Evolutionary conservation across 2,329 filamentous ascomycete species (phyloP), one percentile per base, ranked within the genome.

Genomic region (Raffaelea arxii): DNA sequence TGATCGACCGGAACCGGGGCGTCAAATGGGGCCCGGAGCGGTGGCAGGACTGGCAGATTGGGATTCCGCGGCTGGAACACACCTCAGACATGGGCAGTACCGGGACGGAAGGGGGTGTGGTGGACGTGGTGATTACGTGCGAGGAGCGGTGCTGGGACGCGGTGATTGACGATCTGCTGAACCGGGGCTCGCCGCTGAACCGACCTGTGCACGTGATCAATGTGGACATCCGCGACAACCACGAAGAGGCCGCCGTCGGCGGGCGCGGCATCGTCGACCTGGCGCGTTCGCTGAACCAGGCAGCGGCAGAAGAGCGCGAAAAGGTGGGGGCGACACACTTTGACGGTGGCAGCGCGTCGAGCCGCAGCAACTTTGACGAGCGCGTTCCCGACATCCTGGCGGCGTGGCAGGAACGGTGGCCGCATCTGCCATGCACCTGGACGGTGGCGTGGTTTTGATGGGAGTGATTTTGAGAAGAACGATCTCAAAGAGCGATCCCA

Each of bases 101-200:
- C 18, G 92, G 92, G 16, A 85, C 86, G 7, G 92, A 98, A 63
- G 85, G 83, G 7, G 92, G 92, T 6, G 74, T 94, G 4, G 90
- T 95, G 1, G 92, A 98, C 61, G 72, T 97, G 6, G 90, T 98
- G 49, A 90, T 98, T 55, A 98, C 92, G 1, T 98, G 92, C 60
- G 92, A 98, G 64, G 92, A 98, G 67, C 76, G 92, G 50, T 98
- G 92, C 62, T 98, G 94, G 88, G 92, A 98, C 65, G 90, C 92
- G 4, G 92, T 98, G 27, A 77, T 98, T 11, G 92, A 98, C 58
- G 91, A 98, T 62, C 71, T 98, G 44, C 78, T 95, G 51, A 86
- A 81, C 57, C 79, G 94, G 51, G 92, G 91, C 7, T 80, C 84
- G 0, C 84, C 86, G 4, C 71, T 98, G 48, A 98, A 98, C 63